These are phyloP conservation scores for Beauveria asiatica DNA, from an alignment of 2,329 filamentous ascomycete species.

Conservation along the genomic window DNA sequence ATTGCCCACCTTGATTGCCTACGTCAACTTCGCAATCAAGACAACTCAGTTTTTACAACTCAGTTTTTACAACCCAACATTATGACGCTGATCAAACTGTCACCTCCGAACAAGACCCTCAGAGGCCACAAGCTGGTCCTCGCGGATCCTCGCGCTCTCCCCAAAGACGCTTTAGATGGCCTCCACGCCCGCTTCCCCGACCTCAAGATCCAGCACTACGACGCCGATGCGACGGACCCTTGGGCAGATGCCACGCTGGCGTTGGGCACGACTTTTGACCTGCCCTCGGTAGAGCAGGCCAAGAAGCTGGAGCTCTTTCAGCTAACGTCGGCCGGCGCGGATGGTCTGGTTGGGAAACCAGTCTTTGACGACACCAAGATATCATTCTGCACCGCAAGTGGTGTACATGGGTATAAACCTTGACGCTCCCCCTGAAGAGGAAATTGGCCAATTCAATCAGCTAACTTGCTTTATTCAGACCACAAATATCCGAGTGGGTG, in stretches of 20 bases:
- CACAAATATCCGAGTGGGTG: constrained; percentile 51
- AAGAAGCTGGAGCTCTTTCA: constrained; percentile 45
- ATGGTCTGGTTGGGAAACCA: constrained; percentile 37
- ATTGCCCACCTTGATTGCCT: neutral
- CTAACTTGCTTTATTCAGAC: constrained; percentile 24
- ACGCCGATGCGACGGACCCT: constrained; percentile 18
- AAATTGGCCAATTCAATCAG: neutral
- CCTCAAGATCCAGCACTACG: constrained; percentile 29
- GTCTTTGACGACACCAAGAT: constrained; percentile 43
- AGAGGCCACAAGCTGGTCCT: constrained; percentile 42
- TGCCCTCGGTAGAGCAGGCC: constrained; percentile 35
- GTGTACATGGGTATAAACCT: constrained; percentile 43
- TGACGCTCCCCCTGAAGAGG: no score
- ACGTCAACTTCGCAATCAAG: neutral
- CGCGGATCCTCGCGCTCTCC: constrained; percentile 24
- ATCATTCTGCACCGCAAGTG: constrained; percentile 46
- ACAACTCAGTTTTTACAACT: neutral
- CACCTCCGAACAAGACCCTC: constrained; percentile 28
- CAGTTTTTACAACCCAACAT: neutral
- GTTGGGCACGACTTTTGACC: constrained; percentile 29
- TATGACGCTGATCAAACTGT: neutral
- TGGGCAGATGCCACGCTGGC: constrained; percentile 43
- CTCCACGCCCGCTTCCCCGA: constrained; percentile 34
- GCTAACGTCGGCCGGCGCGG: constrained; percentile 45
- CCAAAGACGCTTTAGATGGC: constrained; percentile 25